Evolutionary conservation across 2,329 filamentous ascomycete genomes (phyloP), one percentile per base, ranked within the genome.

Genomic region (Colletotrichum echinochloae): DNA sequence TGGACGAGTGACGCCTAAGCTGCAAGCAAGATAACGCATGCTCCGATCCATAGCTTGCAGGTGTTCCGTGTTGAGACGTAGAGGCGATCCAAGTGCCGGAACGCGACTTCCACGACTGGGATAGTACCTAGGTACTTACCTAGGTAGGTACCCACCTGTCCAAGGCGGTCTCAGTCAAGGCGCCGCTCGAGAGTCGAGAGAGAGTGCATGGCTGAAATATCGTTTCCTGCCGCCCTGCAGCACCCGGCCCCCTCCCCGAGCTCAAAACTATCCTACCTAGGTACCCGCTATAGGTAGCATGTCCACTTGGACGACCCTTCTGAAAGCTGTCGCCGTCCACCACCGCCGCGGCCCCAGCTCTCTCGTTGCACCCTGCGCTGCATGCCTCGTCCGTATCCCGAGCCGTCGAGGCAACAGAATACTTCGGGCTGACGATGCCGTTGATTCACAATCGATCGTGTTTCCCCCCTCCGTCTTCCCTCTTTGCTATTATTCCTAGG

Each of bases 291-390:
- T 46, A 20, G 41, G 6, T n/a, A 46, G 5, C 3, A 46, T n/a
- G 20, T 46, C 41, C 20, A 46, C 41, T 51, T 39, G 44, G 33
- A 51, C 33, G 49, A 30, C 30, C 30, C 55, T 65, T 70, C 62
- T 70, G 62, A 49, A 60, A 70, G 66, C 49, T 60, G 60, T 69
- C 26, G 60, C 66, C 66, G 61, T 51, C 62, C 66, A 66, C 46
- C 54, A 16, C n/a, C 61, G 51, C 37, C 26, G 33, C 28, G 41
- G 51, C 18, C 55, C 37, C 26, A 20, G 26, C 56, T 57, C 23
- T 33, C 30, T 16, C 18, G 5, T 12, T 1, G 5, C 8, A 16
- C 54, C 28, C 51, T 23, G n/a, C n/a, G n/a, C n/a, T n/a, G n/a
- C n/a, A n/a, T n/a, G n/a, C n/a, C n/a, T 37, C 54, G 26, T 28